These are phyloP conservation scores for Cutaneotrichosporon cavernicola DNA, from an alignment of 1,284 basidiomycete species.

Conservation along the genomic window DNA sequence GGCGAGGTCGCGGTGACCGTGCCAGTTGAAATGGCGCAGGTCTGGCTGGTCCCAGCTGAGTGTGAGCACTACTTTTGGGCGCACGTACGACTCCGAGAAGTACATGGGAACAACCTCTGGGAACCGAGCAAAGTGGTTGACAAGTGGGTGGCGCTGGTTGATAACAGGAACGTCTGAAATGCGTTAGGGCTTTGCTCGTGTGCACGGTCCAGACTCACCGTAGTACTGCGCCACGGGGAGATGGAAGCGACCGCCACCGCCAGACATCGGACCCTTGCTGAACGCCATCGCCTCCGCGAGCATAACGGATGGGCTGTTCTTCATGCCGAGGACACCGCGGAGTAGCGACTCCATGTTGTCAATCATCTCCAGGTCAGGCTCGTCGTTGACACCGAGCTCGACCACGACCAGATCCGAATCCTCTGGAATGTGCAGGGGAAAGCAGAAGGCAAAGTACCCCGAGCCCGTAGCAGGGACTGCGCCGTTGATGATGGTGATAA, in stretches of 20 bases:
- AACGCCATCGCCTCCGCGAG: slow-evolving; percentile 48
- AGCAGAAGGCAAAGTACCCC: slow-evolving; percentile 53
- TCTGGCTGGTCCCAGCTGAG: slow-evolving; percentile 49
- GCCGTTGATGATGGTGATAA: slow-evolving; percentile 41
- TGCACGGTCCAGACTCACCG: slow-evolving; percentile 26
- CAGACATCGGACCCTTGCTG: slow-evolving; percentile 48
- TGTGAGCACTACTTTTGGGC: slow-evolving; percentile 10
- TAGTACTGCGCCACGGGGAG: slow-evolving; percentile 52
- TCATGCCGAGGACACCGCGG: slow-evolving; percentile 44
- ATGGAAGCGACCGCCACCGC: slow-evolving; percentile 51
- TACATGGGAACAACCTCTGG: slow-evolving; percentile 47
- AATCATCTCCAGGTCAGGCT: slow-evolving; percentile 45
- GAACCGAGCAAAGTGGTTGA: slow-evolving; percentile 48
- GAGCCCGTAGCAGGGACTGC: slow-evolving; percentile 46
- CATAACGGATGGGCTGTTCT: slow-evolving; percentile 45
- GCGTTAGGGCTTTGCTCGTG: slow-evolving; percentile 3
- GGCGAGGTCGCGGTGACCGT: slow-evolving; percentile 48
- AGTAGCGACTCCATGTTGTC: slow-evolving; percentile 53
- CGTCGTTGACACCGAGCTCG: slow-evolving; percentile 52
- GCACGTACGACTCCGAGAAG: slow-evolving; percentile 46
- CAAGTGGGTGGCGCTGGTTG: slow-evolving; percentile 48
- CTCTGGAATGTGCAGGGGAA: slow-evolving; percentile 44
- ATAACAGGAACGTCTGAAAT: slow-evolving; percentile 45
- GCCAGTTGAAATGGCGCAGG: slow-evolving; percentile 46
- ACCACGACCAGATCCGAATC: slow-evolving; percentile 47